A percentile compares a stretch with the other conserved stretches of the same genome.
These are phyloP conservation scores for Berkeleyomyces basicola DNA, from an alignment of 2,329 filamentous ascomycete genomes.

Conservation along the genomic window DNA sequence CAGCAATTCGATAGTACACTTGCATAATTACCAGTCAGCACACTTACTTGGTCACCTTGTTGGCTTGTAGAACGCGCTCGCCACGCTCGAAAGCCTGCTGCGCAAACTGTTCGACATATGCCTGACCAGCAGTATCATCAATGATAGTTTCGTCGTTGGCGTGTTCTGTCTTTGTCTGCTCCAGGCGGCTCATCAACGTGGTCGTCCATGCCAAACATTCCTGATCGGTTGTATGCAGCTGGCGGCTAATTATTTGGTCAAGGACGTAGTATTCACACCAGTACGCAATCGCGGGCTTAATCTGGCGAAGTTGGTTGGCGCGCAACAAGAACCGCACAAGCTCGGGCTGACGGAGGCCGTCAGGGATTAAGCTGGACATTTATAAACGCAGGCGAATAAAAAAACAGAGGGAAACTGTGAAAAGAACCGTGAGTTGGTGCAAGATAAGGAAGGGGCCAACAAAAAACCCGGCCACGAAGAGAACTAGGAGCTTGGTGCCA, in stretches of 20 bases:
- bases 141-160: conserved; percentile 64
- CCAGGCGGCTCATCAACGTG: conserved; percentile 76
- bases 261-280: conserved; percentile 94
- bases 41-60: conserved; percentile 62
- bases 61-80: conserved; percentile 63
- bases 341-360: conserved; percentile 61
- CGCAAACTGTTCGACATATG: conserved; percentile 88
- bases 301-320: conserved; percentile 66
- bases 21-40: background rate
- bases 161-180: conserved; percentile 59
- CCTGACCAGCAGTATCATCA: conserved; percentile 74
- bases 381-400: background rate
- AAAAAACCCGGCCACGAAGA: too few species aligned
- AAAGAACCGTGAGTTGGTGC: background rate
- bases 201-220: conserved; percentile 71
- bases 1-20: background rate
- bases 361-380: conserved; percentile 35
- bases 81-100: conserved; percentile 74
- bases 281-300: conserved; percentile 80
- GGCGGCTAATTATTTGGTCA: conserved; percentile 71
- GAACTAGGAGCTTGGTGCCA: too few species aligned
- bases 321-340: conserved; percentile 70
- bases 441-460: too few species aligned
- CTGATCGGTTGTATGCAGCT: conserved; percentile 61
- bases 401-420: background rate